A percentile compares a stretch with the other conserved stretches of the same genome.
Evolutionary conservation across 371 early-diverging fungal genomes (phyloP).

Genomic region (Choanephora cucurbitarum): DNA sequence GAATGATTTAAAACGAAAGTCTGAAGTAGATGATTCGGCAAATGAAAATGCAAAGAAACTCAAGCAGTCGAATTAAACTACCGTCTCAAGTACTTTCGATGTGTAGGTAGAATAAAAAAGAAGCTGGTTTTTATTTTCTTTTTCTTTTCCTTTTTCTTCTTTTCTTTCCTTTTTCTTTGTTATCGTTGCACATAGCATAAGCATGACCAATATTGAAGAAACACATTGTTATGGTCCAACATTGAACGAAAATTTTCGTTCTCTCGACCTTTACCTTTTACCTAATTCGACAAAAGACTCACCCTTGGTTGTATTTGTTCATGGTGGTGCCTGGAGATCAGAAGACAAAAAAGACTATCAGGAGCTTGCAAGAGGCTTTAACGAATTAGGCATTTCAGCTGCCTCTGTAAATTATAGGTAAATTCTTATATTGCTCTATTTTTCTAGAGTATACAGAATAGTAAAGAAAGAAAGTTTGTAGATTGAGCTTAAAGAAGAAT

Average conservation of each 20-base stretch:
- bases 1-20: constrained; percentile 15
- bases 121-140: neutral
- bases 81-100: neutral
- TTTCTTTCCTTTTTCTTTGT: constrained; percentile 3
- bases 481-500: constrained; percentile 33
- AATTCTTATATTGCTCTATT: neutral
- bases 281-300: constrained; percentile 5
- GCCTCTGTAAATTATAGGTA: constrained; percentile 75
- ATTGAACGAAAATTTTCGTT: constrained; percentile 6
- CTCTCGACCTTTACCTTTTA: constrained; percentile 37
- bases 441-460: neutral
- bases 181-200: neutral
- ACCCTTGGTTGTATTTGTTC: constrained; percentile 69
- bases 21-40: neutral
- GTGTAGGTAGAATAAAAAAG: neutral
- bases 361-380: constrained; percentile 47
- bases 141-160: constrained; percentile 1
- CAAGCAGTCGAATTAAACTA: neutral
- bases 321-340: constrained; percentile 86
- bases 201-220: neutral
- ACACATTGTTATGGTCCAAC: constrained; percentile 13
- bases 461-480: constrained; percentile 9
- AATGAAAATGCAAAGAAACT: constrained; percentile 7
- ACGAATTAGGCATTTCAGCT: constrained; percentile 50
- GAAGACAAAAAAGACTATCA: constrained; percentile 70